These are phyloP conservation scores for Diutina neorugosa DNA, from an alignment of 1,139 yeast genomes.

Conservation along the genomic window DNA sequence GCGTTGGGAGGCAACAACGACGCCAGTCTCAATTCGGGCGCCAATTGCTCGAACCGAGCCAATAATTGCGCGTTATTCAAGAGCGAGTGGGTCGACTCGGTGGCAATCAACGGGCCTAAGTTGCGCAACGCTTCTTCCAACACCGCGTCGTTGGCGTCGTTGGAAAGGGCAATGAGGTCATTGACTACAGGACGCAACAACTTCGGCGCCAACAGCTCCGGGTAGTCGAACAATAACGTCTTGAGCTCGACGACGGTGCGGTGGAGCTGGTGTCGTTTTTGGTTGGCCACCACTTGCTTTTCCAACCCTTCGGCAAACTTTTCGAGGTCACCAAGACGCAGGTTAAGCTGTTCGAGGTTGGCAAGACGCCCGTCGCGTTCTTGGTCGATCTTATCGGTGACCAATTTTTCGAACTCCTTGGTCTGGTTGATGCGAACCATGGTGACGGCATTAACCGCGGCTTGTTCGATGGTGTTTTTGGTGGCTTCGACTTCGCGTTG, in stretches of 20 bases:
- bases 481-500: constrained; percentile 58
- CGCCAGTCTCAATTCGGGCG: constrained; percentile 81
- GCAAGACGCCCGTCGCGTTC: constrained; percentile 80
- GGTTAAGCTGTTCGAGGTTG: constrained; percentile 47
- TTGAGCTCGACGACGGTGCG: constrained; percentile 44
- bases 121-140: constrained; percentile 24
- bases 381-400: constrained; percentile 52
- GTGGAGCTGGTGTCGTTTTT: constrained; percentile 44
- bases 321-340: constrained; percentile 48
- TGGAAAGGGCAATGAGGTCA: constrained; percentile 11
- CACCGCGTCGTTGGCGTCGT: constrained; percentile 30
- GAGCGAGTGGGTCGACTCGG: constrained; percentile 45
- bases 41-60: constrained; percentile 61
- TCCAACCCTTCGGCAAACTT: constrained; percentile 48
- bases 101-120: constrained; percentile 30
- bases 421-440: constrained; percentile 64
- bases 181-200: constrained; percentile 33
- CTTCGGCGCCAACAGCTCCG: constrained; percentile 16
- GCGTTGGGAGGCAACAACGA: constrained; percentile 89
- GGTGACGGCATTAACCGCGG: constrained; percentile 68
- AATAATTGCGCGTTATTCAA: constrained; percentile 56
- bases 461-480: constrained; percentile 53
- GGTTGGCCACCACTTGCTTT: constrained; percentile 41
- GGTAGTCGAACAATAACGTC: constrained; percentile 23
- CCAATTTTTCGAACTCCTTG: constrained; percentile 53